Conservation (phyloP, 768 basidiomycete genomes). For the Mycena epipterygia region DNA sequence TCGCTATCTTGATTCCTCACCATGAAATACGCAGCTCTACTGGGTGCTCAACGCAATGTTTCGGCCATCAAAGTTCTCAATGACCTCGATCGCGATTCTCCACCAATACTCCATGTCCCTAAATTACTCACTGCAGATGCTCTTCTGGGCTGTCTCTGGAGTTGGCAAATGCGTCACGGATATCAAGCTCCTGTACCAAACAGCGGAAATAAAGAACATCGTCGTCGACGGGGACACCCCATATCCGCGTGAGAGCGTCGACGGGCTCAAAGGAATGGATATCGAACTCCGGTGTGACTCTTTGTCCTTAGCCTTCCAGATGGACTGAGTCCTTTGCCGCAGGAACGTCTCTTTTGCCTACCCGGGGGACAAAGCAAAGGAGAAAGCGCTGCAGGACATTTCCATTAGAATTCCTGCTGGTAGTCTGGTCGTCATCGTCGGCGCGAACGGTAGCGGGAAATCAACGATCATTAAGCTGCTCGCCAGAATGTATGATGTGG, state of each 20-base stretch:
- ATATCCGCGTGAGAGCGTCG: constrained; percentile 40
- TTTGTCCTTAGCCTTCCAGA: background rate
- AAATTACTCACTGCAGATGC: constrained; percentile 35
- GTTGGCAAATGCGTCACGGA: constrained; percentile 32
- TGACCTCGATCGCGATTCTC: too few species aligned
- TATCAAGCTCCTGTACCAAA: constrained; percentile 40
- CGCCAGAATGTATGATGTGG: constrained; percentile 46
- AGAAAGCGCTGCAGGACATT: constrained; percentile 37
- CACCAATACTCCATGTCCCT: constrained; percentile 39
- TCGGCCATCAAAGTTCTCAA: constrained; percentile 41
- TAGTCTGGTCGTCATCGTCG: constrained; percentile 50
- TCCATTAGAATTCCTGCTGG: constrained; percentile 46
- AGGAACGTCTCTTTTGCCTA: constrained; percentile 56
- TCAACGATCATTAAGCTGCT: too few species aligned
- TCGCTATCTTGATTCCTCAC: too few species aligned
- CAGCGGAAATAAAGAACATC: constrained; percentile 34
- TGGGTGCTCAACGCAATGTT: constrained; percentile 41
- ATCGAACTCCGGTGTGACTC: background rate
- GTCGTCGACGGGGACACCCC: constrained; percentile 41
- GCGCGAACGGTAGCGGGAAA: constrained; percentile 50
- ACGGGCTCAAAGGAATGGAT: background rate
- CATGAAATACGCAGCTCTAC: background rate
- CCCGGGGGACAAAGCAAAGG: constrained; percentile 37
- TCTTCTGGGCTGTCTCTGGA: constrained; percentile 10
- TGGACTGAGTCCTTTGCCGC: background rate